A percentile compares a stretch with the other conserved stretches of the same genome.
Conservation (phyloP, 345 rosid genomes). For the Eucalyptus decipiens region DNA sequence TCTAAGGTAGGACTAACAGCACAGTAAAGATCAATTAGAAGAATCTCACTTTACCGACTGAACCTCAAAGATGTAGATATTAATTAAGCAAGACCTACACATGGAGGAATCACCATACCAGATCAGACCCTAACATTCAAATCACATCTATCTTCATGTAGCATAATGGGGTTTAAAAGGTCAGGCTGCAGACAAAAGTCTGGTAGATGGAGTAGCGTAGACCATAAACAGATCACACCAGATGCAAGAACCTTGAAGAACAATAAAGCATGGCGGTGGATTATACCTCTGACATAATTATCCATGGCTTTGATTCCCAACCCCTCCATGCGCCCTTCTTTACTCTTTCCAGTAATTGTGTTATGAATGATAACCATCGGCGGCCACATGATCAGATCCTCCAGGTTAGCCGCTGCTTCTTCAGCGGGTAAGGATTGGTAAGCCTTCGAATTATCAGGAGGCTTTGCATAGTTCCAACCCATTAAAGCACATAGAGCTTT, state of each 20-base stretch:
- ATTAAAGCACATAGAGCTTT: conserved; percentile 88
- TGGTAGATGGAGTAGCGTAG: neutral
- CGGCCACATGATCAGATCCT: conserved; percentile 95
- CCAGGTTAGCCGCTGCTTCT: conserved; percentile 70
- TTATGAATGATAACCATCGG: conserved; percentile 89
- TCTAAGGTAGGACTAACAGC: neutral
- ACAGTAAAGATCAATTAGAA: neutral
- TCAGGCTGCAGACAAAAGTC: neutral
- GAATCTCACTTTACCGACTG: neutral
- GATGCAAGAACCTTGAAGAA: conserved; percentile 2
- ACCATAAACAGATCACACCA: neutral
- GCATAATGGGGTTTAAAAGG: neutral
- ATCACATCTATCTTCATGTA: neutral
- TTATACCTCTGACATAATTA: conserved; percentile 82
- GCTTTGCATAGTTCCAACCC: conserved; percentile 87
- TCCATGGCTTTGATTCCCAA: conserved; percentile 97
- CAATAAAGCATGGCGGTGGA: conserved; percentile 12
- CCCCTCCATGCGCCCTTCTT: conserved; percentile 96
- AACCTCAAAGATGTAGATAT: neutral
- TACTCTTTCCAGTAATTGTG: conserved; percentile 87
- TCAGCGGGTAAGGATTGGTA: conserved; percentile 70
- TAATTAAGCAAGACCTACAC: neutral
- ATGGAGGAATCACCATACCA: neutral
- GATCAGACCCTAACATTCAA: neutral
- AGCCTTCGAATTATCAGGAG: conserved; percentile 82